Evolutionary conservation across 345 rosid genomes (phyloP), one percentile per base, ranked within the genome.

Genomic region (Tarenaya hassleriana): DNA sequence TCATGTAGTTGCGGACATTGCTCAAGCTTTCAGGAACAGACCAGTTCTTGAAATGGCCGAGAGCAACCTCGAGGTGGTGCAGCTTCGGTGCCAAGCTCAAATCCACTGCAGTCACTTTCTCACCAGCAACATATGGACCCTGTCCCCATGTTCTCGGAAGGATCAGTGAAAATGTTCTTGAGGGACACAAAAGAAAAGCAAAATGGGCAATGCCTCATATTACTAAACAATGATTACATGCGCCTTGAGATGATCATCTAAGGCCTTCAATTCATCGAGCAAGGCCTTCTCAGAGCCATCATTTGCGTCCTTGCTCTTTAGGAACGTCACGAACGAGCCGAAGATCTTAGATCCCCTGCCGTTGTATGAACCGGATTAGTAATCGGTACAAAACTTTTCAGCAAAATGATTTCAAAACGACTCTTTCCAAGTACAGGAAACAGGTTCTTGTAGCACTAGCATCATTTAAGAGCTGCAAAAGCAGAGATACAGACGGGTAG

Each of bases 1-100:
- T 75, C 45, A 65, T 74, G 81, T 88, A 94, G 58, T 52, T 56
- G 62, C 55, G 80, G 70, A 83, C 77, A 72, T 73, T 58, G 20
- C 78, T 55, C 73, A 86, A 75, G 62, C 55, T 73, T 56, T 61
- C 82, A 1, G 95, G 99, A 45, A 88, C 44, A 58, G 77, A 64
- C 97, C 95, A 83, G 53, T 78, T 78, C 74, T 94, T 94, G 51
- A 80, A 94, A 61, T 94, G 89, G 48, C 79, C 94, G 44, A 86
- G 91, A 58, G 85, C 82, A 9, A 80, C 65, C 74, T 86, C 56
- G 1, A 94, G 88, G 70, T 92, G 99, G 75, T 79, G 86, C 58
- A 92, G 75, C 75, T 88, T 92, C 3, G 99, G 95, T 55, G 77
- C 94, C 78, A 92, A 75, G 77, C 79, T 75, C 41, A 94, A 65